These are phyloP conservation scores for Suillus hirtellus DNA, from an alignment of 768 basidiomycete species.

Conservation along the genomic window DNA sequence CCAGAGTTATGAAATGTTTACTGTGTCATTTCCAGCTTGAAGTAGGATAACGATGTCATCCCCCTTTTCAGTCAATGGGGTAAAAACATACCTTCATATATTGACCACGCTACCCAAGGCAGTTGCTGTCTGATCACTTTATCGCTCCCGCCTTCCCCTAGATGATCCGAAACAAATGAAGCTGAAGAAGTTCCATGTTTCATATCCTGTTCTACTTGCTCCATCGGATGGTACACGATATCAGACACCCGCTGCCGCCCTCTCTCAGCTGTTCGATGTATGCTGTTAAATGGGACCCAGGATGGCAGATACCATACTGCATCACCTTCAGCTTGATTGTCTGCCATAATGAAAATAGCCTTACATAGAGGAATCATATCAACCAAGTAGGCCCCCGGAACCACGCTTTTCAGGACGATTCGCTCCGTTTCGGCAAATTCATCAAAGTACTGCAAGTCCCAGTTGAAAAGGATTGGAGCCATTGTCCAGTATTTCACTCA, in stretches of 20 bases:
- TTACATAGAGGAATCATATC: slow-evolving; percentile 13
- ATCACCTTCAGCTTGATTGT: not conserved
- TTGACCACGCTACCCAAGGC: slow-evolving; percentile 13
- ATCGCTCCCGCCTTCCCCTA: not conserved
- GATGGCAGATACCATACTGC: slow-evolving; percentile 24
- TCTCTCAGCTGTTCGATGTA: slow-evolving; percentile 7
- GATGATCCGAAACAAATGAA: slow-evolving; percentile 11
- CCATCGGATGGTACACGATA: slow-evolving; percentile 7
- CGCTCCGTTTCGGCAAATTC: slow-evolving; percentile 13
- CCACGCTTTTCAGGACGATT: slow-evolving; percentile 3
- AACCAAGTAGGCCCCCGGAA: slow-evolving; percentile 15
- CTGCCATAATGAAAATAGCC: not conserved
- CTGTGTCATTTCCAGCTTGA: slow-evolving; percentile 10
- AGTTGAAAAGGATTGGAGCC: not conserved
- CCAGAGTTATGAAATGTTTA: not conserved
- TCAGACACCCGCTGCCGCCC: slow-evolving; percentile 6
- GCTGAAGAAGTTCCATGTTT: slow-evolving; percentile 1
- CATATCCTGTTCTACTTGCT: slow-evolving; percentile 13
- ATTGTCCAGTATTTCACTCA: not conserved
- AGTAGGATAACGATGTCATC: not conserved
- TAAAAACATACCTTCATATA: slow-evolving; percentile 12
- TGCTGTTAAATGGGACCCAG: slow-evolving; percentile 22
- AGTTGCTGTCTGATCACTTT: not conserved
- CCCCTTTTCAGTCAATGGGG: not conserved
- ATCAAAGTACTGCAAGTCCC: slow-evolving; percentile 2